Base-by-base conservation (phyloP, 148 eudicot species). In the Rhododendron kiyosumense region DNA sequence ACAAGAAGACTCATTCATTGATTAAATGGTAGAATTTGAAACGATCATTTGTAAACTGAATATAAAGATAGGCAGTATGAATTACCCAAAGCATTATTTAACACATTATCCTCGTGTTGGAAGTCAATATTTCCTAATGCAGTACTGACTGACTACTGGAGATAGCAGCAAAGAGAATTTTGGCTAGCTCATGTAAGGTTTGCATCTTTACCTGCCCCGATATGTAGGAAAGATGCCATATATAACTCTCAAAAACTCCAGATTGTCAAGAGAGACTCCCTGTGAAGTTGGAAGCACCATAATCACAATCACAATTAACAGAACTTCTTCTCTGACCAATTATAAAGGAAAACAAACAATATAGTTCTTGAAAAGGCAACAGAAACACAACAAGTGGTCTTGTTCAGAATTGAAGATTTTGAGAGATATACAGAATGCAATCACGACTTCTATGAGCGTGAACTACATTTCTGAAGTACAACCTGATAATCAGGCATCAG, bases 401-500 rank as follows among this genome's bases (percentile, higher is more conserved):
- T 34, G 41, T 65, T 77, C 26, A 54, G 77, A 80, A 71, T 34
- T 18, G 52, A 49, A n/a, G 5, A 67, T 59, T 65, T 69, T 65
- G 54, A 65, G 20, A 24, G 57, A 83, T 65, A 5, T 74, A 61
- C 43, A 65, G 46, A 41, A 6, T 32, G 18, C 80, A 85, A 49
- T 48, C 46, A 78, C 63, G 24, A 76, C 32, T 59, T 65, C 59
- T 28, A 83, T 74, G 74, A 77, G 76, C 59, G 43, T 57, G 10
- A n/a, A 36, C 57, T 4, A 57, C 49, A 90, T 81, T 54, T 79
- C 77, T 32, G 85, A 46, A 61, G 24, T 84, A 65, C 84, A 36
- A 95, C 99, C 98, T 97, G 99, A 90, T 97, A 97, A 57, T 91
- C 85, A 11, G 99, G 99, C 98, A 95, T 97, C 86, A 94, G 88